phyloP scores from a whole-genome alignment of 2,329 filamentous ascomycete genomes.

The Fusarium sp. region DNA sequence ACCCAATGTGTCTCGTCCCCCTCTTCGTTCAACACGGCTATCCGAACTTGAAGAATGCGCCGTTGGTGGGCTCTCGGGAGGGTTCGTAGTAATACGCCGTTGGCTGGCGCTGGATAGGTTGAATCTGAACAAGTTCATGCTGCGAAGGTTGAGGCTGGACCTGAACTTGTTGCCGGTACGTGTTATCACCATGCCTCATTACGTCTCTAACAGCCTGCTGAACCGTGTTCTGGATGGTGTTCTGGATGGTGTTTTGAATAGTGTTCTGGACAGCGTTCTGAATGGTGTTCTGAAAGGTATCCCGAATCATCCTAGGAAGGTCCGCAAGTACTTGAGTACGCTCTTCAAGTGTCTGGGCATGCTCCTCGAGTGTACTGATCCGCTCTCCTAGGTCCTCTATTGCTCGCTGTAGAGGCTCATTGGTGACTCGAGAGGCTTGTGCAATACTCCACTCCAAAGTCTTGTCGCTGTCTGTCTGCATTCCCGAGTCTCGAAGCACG shows the following conservation, averaged over 20 bases:
- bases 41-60: not conserved
- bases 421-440: not conserved
- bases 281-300: not conserved
- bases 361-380: not conserved
- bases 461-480: constrained; percentile 19
- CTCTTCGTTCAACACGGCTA: not conserved
- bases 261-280: no score
- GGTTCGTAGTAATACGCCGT: not conserved
- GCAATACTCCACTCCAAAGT: not conserved
- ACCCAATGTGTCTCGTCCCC: no score
- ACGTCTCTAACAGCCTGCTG: not conserved
- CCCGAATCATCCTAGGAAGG: not conserved
- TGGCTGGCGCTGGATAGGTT: not conserved
- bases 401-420: not conserved
- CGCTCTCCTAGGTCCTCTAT: not conserved
- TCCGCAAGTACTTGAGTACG: not conserved
- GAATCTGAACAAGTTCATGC: not conserved
- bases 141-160: not conserved
- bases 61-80: not conserved
- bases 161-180: not conserved
- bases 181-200: not conserved
- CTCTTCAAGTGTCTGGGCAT: not conserved
- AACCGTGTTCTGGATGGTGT: not conserved
- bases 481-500: not conserved
- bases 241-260: no score